Evolutionary conservation across 2,329 filamentous ascomycete species (phyloP).

Genomic region (Verruconis gallopava): DNA sequence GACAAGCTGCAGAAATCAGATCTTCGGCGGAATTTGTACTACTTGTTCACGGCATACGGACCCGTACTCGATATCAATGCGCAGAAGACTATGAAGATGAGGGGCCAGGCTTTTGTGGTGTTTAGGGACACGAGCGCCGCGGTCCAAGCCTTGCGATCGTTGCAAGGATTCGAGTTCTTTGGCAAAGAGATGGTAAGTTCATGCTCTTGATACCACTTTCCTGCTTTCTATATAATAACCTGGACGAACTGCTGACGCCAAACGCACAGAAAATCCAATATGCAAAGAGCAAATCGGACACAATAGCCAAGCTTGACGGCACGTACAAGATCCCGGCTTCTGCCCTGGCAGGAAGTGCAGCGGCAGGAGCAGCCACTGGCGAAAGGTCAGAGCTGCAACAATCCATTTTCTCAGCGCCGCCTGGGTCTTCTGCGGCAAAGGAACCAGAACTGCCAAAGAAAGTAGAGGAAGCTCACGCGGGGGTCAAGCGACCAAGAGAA

Average conservation of each 20-base stretch:
- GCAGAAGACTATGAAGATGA: constrained; percentile 81
- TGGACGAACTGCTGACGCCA: background rate
- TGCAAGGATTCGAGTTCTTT: constrained; percentile 77
- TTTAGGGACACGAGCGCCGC: constrained; percentile 84
- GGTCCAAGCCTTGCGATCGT: constrained; percentile 80
- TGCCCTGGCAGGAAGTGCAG: constrained; percentile 5
- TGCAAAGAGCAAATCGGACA: constrained; percentile 77
- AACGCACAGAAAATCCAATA: constrained; percentile 68
- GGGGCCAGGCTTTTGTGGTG: constrained; percentile 86
- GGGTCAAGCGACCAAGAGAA: constrained; percentile 4
- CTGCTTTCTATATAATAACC: background rate
- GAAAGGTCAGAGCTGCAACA: constrained; percentile 6
- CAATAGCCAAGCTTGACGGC: constrained; percentile 81
- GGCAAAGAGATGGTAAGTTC: constrained; percentile 67
- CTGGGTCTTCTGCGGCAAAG: constrained; percentile 1
- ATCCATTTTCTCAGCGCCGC: constrained; percentile 8
- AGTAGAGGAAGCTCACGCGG: constrained; percentile 1
- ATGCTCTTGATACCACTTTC: background rate
- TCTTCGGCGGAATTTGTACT: constrained; percentile 75
- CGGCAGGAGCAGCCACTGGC: constrained; percentile 1
- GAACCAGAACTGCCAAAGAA: constrained; percentile 6
- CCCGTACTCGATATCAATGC: constrained; percentile 85
- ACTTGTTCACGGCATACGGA: constrained; percentile 87
- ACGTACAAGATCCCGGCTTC: constrained; percentile 60
- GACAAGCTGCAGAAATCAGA: constrained; percentile 85